These are phyloP conservation scores for Beauveria rudraprayagi DNA, from an alignment of 2,329 filamentous ascomycete species.

Conservation along the genomic window DNA sequence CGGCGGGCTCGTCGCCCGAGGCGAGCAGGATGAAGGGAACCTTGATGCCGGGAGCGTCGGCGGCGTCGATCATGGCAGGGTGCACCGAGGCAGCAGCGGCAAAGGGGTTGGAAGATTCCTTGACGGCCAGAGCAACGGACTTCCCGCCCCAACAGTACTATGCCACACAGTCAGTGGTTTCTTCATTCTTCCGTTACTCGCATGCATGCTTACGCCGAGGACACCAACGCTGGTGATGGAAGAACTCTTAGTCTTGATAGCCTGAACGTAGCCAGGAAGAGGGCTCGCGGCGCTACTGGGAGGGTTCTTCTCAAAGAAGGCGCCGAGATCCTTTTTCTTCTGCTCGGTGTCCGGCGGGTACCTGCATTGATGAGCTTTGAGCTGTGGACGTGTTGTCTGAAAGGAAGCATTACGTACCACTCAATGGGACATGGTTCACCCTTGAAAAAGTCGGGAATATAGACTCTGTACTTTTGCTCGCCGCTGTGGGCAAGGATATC, in stretches of 20 bases:
- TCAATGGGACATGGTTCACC: conserved; percentile 56
- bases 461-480: conserved; percentile 66
- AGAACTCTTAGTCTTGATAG: conserved; percentile 43
- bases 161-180: conserved; percentile 6
- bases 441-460: conserved; percentile 88
- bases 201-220: conserved; percentile 43
- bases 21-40: conserved; percentile 57
- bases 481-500: conserved; percentile 54
- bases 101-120: conserved; percentile 47
- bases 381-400: not conserved
- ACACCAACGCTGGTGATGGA: conserved; percentile 52
- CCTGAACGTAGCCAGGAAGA: conserved; percentile 47
- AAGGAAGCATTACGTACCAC: conserved; percentile 26
- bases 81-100: conserved; percentile 43
- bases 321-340: conserved; percentile 49
- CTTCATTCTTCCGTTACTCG: not conserved
- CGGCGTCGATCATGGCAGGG: conserved; percentile 56
- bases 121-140: conserved; percentile 45
- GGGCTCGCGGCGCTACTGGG: conserved; percentile 39
- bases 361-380: conserved; percentile 23
- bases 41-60: conserved; percentile 51
- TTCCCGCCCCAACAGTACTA: conserved; percentile 67
- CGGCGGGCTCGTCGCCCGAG: conserved; percentile 53
- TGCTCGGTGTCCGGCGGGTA: conserved; percentile 58
- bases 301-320: conserved; percentile 48